Base-by-base conservation (phyloP, 1,139 yeast species). In the Saccharomycopsis hybrid region DNA sequence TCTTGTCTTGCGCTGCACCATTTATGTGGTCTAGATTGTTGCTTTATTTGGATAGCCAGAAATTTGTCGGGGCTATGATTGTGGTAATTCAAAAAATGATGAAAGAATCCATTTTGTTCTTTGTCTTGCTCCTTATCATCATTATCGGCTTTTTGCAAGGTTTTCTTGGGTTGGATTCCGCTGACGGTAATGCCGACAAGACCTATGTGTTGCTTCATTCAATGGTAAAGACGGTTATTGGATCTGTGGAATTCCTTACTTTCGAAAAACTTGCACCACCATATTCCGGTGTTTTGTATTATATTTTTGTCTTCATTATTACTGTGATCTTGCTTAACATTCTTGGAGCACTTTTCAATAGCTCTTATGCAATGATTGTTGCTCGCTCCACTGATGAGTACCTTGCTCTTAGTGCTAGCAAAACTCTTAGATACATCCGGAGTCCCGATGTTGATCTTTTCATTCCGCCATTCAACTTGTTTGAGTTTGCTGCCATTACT, bases 401-500 rank as follows among this genome's bases (percentile, higher is more conserved):
- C 64, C 76, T 87, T 71, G 95, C 95, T 0, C 74, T 87, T 51
- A 85, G 85, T 58, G 87, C 96, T 3, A 85, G 85, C 56, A 86
- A 88, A 69, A 87, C 95, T 0, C 74, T 88, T 58, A 73, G 90
- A 55, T 88, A 85, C 62, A 81, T 87, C 50, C 76, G 96, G 58
- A 95, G 96, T 0, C 96, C 96, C 0, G 96, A 88, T 66, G 82
- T 80, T 52, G 82, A 85, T 60, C 85, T 88, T 43, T 88, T 80
- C 61, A 89, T 87, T 33, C 94, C 96, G 4, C 96, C 96, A 5
- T 73, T 87, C 55, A 88, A 88, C 62, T 64, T 88, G 57, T 66
- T 88, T 53, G 96, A 88, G 62, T 49, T 82, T 2, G 45, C 74
- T 2, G 62, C 83, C 49, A 64, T 56, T 60, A 68, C 61, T 25